phyloP scores from a whole-genome alignment of 768 basidiomycete genomes.

The Pisolithus microcarpus region DNA sequence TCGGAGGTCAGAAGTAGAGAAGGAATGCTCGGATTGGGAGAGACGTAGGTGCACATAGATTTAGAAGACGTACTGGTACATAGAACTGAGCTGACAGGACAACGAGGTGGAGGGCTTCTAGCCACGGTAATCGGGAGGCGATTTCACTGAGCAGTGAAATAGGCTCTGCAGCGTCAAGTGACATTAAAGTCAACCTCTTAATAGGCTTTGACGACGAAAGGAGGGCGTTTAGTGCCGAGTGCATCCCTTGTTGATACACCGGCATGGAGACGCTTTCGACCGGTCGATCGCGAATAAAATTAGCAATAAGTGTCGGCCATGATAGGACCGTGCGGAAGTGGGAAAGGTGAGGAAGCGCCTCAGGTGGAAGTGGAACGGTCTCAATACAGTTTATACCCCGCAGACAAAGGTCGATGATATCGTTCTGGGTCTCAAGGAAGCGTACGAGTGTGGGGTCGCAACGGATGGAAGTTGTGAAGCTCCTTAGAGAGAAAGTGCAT shows the following conservation, averaged over 20 bases:
- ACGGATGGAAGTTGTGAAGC: constrained; percentile 51
- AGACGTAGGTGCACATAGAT: neutral
- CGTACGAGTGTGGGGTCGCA: constrained; percentile 40
- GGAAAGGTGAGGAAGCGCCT: constrained; percentile 40
- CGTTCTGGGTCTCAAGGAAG: constrained; percentile 46
- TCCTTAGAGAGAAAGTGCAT: constrained; percentile 38
- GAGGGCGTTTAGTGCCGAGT: constrained; percentile 40
- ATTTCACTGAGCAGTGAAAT: constrained; percentile 41
- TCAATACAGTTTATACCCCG: constrained; percentile 41
- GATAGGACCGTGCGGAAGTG: constrained; percentile 51
- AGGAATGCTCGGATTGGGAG: no score
- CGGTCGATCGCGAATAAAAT: constrained; percentile 42
- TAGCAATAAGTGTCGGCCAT: constrained; percentile 37
- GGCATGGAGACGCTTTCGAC: constrained; percentile 47
- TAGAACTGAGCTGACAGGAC: constrained; percentile 41
- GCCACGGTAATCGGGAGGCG: constrained; percentile 36
- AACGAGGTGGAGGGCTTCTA: constrained; percentile 59
- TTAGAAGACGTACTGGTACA: constrained; percentile 33
- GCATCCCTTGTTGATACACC: constrained; percentile 36
- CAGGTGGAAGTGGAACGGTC: constrained; percentile 27
- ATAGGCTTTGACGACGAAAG: constrained; percentile 32
- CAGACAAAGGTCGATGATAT: constrained; percentile 46
- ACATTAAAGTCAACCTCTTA: constrained; percentile 49
- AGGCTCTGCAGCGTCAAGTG: constrained; percentile 44
- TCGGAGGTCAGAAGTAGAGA: neutral